Evolutionary conservation across 73 alveolate species (phyloP).

Genomic region (Halteria grandinella): DNA sequence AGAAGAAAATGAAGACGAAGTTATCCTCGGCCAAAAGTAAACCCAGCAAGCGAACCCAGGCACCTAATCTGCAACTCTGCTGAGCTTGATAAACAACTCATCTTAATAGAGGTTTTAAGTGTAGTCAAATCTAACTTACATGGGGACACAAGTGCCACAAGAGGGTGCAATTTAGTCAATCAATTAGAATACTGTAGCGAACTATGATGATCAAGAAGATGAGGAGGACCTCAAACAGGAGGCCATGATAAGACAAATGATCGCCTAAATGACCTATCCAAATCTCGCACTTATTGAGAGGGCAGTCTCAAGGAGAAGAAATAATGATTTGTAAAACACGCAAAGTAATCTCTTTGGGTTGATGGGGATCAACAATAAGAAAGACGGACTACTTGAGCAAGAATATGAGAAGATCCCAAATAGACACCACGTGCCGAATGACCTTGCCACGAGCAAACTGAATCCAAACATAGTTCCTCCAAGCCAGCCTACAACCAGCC

Average conservation of each 20-base stretch:
- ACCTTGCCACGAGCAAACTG: neutral
- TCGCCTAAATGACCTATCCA: conserved; percentile 9
- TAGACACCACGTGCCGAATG: conserved; percentile 46
- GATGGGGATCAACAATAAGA: conserved; percentile 4
- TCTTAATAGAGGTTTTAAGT: too few relatives aligned
- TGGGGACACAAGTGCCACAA: too few relatives aligned
- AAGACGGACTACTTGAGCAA: neutral
- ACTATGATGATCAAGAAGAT: conserved; percentile 19
- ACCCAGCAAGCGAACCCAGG: too few relatives aligned
- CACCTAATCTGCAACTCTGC: too few relatives aligned
- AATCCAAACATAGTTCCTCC: conserved; percentile 45
- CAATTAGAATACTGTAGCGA: too few relatives aligned
- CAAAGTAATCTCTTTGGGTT: conserved; percentile 19
- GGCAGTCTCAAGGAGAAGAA: neutral
- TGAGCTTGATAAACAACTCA: too few relatives aligned
- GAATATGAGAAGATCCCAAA: conserved; percentile 64
- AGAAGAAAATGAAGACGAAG: too few relatives aligned
- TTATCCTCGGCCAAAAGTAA: too few relatives aligned
- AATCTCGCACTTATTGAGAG: conserved; percentile 24
- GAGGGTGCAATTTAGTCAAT: too few relatives aligned
- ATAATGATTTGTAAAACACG: conserved; percentile 32
- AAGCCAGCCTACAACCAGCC: conserved; percentile 26
- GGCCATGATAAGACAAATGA: neutral
- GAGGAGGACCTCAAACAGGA: conserved; percentile 22
- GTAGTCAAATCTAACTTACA: too few relatives aligned